These are phyloP conservation scores for Trypanosoma scelopori DNA, from an alignment of 208 protist species.

Conservation along the genomic window DNA sequence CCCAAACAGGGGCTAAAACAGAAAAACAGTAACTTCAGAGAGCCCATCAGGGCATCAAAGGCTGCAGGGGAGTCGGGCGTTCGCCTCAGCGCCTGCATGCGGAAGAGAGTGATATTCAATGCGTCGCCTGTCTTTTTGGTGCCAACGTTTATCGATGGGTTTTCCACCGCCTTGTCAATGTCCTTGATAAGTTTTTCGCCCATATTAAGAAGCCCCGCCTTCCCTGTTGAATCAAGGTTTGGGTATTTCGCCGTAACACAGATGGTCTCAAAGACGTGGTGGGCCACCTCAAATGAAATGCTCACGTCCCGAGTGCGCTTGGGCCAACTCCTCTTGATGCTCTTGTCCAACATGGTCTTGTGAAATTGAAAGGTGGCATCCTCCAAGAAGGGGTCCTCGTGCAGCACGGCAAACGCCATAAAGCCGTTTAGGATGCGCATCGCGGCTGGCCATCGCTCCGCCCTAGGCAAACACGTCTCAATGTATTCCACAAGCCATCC, in stretches of 20 bases:
- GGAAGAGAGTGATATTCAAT: constrained; percentile 33
- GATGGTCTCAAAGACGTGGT: constrained; percentile 64
- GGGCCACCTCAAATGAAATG: constrained; percentile 42
- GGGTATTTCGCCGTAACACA: constrained; percentile 66
- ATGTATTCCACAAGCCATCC: constrained; percentile 71
- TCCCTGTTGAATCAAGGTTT: constrained; percentile 30
- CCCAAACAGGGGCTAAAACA: constrained; percentile 36
- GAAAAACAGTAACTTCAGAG: constrained; percentile 69
- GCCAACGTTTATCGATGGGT: constrained; percentile 28
- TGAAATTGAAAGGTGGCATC: constrained; percentile 40
- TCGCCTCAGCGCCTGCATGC: constrained; percentile 38
- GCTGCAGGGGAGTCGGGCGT: constrained; percentile 40
- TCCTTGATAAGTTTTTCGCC: constrained; percentile 45
- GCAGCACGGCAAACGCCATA: constrained; percentile 70
- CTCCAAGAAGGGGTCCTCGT: constrained; percentile 80
- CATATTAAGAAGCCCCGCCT: constrained; percentile 45
- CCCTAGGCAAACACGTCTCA: constrained; percentile 32
- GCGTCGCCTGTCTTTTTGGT: constrained; percentile 32
- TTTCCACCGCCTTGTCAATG: constrained; percentile 47
- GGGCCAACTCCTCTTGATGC: constrained; percentile 29
- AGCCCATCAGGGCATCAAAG: constrained; percentile 52
- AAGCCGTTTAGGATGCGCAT: constrained; percentile 63
- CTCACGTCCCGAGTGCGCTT: constrained; percentile 33
- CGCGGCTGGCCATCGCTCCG: constrained; percentile 41
- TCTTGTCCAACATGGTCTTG: constrained; percentile 38